phyloP scores from a whole-genome alignment of 1,284 basidiomycete genomes.

The Coniferiporia sulphurascens region DNA sequence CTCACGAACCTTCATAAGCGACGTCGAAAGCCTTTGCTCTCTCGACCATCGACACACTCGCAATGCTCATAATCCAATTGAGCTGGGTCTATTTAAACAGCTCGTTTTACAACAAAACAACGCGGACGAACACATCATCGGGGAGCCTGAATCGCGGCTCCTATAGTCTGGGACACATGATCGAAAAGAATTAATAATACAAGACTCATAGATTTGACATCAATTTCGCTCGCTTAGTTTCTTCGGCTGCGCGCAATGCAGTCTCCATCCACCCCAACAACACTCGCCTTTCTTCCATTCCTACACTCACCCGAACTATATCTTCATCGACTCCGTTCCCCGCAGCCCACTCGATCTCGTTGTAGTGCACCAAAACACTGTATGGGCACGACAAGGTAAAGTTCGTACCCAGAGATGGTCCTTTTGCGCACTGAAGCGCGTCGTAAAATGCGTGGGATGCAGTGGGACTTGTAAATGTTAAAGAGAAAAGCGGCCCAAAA shows the following conservation, averaged over 20 bases:
- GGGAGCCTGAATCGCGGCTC: too few relatives aligned
- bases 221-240: slow-evolving; percentile 20
- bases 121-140: too few relatives aligned
- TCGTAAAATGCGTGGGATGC: slow-evolving; percentile 88
- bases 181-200: too few relatives aligned
- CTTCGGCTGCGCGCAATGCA: slow-evolving; percentile 73
- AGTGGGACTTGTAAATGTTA: slow-evolving; percentile 72
- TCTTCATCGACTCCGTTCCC: slow-evolving; percentile 81
- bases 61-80: too few relatives aligned
- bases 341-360: slow-evolving; percentile 90
- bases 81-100: too few relatives aligned
- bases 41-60: too few relatives aligned
- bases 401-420: slow-evolving; percentile 92
- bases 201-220: too few relatives aligned
- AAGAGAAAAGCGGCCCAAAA: slow-evolving; percentile 89
- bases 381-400: slow-evolving; percentile 96
- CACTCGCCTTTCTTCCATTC: too few relatives aligned
- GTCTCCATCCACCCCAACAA: slow-evolving; percentile 45
- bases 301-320: slow-evolving; percentile 85
- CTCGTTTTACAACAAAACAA: too few relatives aligned
- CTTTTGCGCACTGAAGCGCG: slow-evolving; percentile 78
- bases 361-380: slow-evolving; percentile 89
- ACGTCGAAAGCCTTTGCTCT: too few relatives aligned
- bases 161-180: too few relatives aligned
- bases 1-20: too few relatives aligned